Evolutionary conservation across 345 rosid species (phyloP).

Genomic region (Syzygium aqueum): DNA sequence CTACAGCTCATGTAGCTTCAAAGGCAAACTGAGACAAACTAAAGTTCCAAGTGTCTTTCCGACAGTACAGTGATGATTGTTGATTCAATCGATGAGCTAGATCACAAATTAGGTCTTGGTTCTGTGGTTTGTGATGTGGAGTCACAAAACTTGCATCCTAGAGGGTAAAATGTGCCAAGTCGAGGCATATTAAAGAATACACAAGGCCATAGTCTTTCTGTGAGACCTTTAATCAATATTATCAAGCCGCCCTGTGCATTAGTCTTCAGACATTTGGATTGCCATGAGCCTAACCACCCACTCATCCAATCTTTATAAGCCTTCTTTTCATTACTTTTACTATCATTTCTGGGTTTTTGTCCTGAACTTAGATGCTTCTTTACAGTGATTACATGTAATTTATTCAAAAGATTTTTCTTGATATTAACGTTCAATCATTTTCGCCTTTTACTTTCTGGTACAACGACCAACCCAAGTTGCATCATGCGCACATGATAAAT

Average conservation of each 20-base stretch:
- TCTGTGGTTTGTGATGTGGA: conserved; percentile 5
- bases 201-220: not conserved
- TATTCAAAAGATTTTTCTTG: not conserved
- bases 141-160: not conserved
- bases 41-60: not conserved
- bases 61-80: not conserved
- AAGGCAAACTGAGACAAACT: not conserved
- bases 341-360: not conserved
- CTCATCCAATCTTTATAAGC: not conserved
- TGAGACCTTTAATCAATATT: not conserved
- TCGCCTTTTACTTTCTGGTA: not conserved
- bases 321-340: not conserved
- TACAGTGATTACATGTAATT: not conserved
- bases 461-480: not conserved
- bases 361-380: not conserved
- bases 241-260: not conserved
- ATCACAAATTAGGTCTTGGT: not conserved
- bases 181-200: not conserved
- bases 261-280: not conserved
- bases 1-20: not conserved
- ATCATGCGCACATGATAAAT: not conserved
- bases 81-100: not conserved
- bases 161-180: not conserved
- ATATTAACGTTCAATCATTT: not conserved
- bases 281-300: not conserved